Base-by-base conservation (phyloP, 371 early-diverging fungal species). In the Blastocladiella emersonii region DNA sequence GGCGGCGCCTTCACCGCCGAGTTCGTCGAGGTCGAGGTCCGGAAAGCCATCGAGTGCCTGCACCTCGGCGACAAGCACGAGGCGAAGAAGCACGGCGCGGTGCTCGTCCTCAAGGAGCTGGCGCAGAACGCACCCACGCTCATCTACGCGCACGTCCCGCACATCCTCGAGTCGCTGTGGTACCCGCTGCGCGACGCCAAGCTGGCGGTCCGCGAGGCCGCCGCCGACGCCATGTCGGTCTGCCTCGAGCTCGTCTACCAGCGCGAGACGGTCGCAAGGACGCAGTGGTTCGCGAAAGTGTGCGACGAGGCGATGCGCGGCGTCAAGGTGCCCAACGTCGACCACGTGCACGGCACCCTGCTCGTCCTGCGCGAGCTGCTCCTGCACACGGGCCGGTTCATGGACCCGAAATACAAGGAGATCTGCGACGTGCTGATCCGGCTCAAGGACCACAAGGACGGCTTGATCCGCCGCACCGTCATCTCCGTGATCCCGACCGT, bases 131-230 rank as follows among this genome's bases (percentile, higher is more conserved):
- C 92, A 3, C 91, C 93, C 32, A 89, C 91, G 25, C 70, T 92
- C 32, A 84, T 95, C 36, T 92, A 90, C 70, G 79, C 85, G 3
- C 89, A 88, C 68, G 86, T 93, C 3, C 78, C 83, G 19, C 87
- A 90, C 57, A 90, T 95, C 43, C 74, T 98, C 23, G 91, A 93
- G 8, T 71, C 86, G 41, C 83, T 96, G 27, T 92, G 94, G 93
- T 74, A 85, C 17, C 91, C 90, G 7, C 72, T 96, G 62, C 74
- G 90, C 32, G 97, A 98, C 73, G 75, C 83, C 5, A 86, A 89
- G 67, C 80, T 85, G 57, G 71, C 66, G 7, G 62, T 90, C 56
- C 81, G 95, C 59, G 89, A 89, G 63, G 86, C 87, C n/a, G 95
- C 92, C 0, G 90, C 89, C 10, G 90, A 92, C 41, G 87, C 90